phyloP scores from a whole-genome alignment of 495 filamentous ascomycete species.

The Trichoderma reesei region DNA sequence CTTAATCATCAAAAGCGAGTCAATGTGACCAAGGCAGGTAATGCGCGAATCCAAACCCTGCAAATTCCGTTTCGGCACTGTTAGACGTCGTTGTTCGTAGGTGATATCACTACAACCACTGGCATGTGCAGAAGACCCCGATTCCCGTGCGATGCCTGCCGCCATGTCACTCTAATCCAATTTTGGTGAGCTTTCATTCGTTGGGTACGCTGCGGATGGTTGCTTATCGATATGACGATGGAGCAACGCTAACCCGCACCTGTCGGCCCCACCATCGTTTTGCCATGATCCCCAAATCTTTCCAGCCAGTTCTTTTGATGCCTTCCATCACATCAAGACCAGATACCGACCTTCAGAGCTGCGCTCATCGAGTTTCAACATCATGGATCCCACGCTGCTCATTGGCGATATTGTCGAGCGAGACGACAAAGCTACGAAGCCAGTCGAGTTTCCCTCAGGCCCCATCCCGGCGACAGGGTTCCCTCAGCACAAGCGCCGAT shows the following conservation, averaged over 20 bases:
- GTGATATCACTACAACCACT: too few relatives aligned
- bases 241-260: not conserved
- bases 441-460: slow-evolving; percentile 52
- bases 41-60: too few relatives aligned
- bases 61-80: too few relatives aligned
- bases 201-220: not conserved
- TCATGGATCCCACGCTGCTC: slow-evolving; percentile 38
- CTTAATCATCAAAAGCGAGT: too few relatives aligned
- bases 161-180: not conserved
- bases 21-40: too few relatives aligned
- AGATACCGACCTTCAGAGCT: not conserved
- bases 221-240: slow-evolving; percentile 1
- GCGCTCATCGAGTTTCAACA: not conserved
- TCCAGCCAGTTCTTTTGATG: too few relatives aligned
- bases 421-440: slow-evolving; percentile 31
- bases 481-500: slow-evolving; percentile 72
- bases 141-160: not conserved
- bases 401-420: slow-evolving; percentile 77
- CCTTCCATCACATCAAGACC: not conserved
- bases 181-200: not conserved
- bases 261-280: not conserved
- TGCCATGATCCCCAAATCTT: not conserved
- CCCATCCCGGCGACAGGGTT: slow-evolving; percentile 62
- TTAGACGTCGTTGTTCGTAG: too few relatives aligned
- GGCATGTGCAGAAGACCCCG: not conserved